These are phyloP conservation scores for Sporothrix pallida DNA, from an alignment of 2,329 filamentous ascomycete genomes.

Conservation along the genomic window DNA sequence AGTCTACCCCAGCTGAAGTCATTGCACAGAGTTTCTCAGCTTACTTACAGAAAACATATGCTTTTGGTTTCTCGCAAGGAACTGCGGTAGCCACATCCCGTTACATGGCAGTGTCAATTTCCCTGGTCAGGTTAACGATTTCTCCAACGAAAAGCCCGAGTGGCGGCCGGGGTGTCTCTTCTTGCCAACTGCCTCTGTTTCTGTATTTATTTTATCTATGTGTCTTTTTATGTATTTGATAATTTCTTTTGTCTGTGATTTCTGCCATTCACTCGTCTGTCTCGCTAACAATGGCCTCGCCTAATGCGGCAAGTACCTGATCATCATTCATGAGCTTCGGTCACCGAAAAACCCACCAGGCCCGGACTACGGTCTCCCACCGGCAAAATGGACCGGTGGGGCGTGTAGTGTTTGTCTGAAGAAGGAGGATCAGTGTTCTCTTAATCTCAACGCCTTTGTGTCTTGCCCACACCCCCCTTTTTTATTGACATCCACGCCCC, in stretches of 20 bases:
- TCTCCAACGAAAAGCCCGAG: conserved; percentile 22
- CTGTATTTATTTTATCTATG: background rate
- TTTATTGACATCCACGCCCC: conserved; percentile 6
- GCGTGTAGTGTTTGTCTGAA: conserved; percentile 41
- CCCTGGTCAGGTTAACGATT: conserved; percentile 22
- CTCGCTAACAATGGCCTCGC: conserved; percentile 34
- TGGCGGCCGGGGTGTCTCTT: conserved; percentile 28
- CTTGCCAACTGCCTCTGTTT: background rate
- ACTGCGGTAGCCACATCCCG: background rate
- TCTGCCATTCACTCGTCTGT: background rate
- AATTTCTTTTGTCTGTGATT: background rate
- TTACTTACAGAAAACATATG: background rate
- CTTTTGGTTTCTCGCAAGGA: background rate
- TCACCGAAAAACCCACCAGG: conserved; percentile 50
- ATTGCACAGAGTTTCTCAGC: background rate
- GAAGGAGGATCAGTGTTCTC: conserved; percentile 34
- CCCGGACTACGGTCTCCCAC: conserved; percentile 46
- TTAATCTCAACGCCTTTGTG: background rate
- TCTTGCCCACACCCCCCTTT: conserved; percentile 31
- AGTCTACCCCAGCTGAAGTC: too few species aligned
- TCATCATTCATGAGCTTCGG: conserved; percentile 51
- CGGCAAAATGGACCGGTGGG: conserved; percentile 42
- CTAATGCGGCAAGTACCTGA: conserved; percentile 48
- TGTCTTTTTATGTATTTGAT: conserved; percentile 15
- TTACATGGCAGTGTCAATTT: conserved; percentile 22